These are phyloP conservation scores for Xerocomellus amylosporus DNA, from an alignment of 768 basidiomycete genomes.

Conservation along the genomic window DNA sequence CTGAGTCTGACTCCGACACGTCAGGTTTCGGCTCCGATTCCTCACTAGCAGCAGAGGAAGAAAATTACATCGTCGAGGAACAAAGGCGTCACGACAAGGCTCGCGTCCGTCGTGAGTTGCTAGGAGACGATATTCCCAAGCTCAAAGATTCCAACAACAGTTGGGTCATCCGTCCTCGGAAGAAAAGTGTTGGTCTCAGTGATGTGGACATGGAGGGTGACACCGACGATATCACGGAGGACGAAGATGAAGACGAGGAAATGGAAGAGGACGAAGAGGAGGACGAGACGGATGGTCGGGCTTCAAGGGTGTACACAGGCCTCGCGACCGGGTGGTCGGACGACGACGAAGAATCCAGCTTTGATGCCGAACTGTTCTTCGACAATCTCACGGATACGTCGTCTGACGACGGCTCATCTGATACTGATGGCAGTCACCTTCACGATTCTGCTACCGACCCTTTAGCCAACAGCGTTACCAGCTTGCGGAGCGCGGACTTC, in stretches of 20 bases:
- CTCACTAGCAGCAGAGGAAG: constrained; percentile 59
- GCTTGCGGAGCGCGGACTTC: constrained; percentile 41
- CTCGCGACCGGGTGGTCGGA: constrained; percentile 78
- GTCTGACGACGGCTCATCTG: constrained; percentile 34
- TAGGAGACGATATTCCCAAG: constrained; percentile 51
- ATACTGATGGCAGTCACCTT: constrained; percentile 47
- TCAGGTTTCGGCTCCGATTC: constrained; percentile 51
- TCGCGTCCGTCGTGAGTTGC: constrained; percentile 57
- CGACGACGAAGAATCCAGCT: constrained; percentile 73
- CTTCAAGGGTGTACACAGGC: constrained; percentile 50
- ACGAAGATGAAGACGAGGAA: constrained; percentile 48
- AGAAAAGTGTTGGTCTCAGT: constrained; percentile 63
- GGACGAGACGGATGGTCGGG: constrained; percentile 46
- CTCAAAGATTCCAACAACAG: constrained; percentile 42
- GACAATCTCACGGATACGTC: constrained; percentile 67
- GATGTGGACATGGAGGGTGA: constrained; percentile 67
- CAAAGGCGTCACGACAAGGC: constrained; percentile 45
- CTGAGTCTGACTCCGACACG: constrained; percentile 33
- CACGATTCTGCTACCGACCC: constrained; percentile 32
- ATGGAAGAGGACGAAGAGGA: constrained; percentile 41
- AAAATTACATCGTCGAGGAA: constrained; percentile 54
- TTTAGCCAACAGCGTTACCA: constrained; percentile 29
- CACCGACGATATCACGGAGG: constrained; percentile 54
- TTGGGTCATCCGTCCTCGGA: constrained; percentile 71
- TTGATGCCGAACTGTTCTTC: constrained; percentile 84